Base-by-base conservation (phyloP, 2,329 filamentous ascomycete genomes). In the Penicillium sp. region DNA sequence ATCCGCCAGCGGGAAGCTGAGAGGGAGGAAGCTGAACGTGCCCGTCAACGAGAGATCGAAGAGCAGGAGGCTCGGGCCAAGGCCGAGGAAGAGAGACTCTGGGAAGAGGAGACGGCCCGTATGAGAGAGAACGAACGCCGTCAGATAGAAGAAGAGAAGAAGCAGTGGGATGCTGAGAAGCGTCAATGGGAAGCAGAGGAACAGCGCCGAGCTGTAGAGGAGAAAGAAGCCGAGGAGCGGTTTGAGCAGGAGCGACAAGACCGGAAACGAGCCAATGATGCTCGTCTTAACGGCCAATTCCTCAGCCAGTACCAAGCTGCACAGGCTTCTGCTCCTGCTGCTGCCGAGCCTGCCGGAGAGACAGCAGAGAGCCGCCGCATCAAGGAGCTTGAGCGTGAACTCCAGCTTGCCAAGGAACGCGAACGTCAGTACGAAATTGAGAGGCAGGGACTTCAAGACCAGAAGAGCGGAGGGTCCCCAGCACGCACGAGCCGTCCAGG, bases 221-320 rank as follows among this genome's bases (percentile, higher is more conserved):
- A 95, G 57, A 79, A 79, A 27, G 86, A 86, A 54, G 80, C 83
- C 2, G 84, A 89, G 59, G 78, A 80, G 9, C 78, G 77, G 32
- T 66, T 89, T 26, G 79, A 80, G 40, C 76, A 84, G 48, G 86
- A 91, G 61, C 79, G 85, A 39, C 76, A 76, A 58, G 76, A 79
- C 48, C 75, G 80, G 46, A 77, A 80, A 50, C 76, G 74, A 20
- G 74, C 73, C 51, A 84, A 80, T 60, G 84, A 89, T 58, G 76
- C 77, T 29, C 80, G 84, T 51, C 74, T 95, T 18, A 85, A 84
- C 50, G 89, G 89, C 2, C 89, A 95, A 63, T 90, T 85, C 58
- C 77, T 95, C 41, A 91, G 87, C 62, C 86, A 95, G 63, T 95
- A 95, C 64, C 85, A 88, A 65, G 82, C 84, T 16, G 84, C 88